These are phyloP conservation scores for Penicillium psychrosexuale DNA, from an alignment of 2,329 filamentous ascomycete genomes.

Conservation along the genomic window DNA sequence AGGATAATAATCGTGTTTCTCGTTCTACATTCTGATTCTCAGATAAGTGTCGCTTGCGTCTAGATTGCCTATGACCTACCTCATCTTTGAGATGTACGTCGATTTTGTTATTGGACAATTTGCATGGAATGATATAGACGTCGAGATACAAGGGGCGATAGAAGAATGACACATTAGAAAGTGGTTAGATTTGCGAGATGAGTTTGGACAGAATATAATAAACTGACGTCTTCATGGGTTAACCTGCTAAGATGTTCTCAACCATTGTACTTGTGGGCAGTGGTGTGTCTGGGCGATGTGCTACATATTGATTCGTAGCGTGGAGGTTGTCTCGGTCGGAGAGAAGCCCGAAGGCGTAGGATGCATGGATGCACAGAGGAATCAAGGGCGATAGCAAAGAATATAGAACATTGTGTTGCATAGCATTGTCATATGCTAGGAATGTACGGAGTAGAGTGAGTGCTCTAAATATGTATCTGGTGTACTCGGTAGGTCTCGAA, in stretches of 20 bases:
- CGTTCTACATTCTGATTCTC: not conserved
- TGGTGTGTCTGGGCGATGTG: not conserved
- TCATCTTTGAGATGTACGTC: not conserved
- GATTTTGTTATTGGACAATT: not conserved
- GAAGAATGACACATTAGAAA: not conserved
- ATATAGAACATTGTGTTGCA: not conserved
- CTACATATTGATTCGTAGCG: not conserved
- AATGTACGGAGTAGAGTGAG: too few relatives aligned
- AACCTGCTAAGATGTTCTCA: fast-evolving
- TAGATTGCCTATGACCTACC: not conserved
- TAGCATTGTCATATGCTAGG: not conserved
- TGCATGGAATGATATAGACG: not conserved
- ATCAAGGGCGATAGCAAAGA: not conserved
- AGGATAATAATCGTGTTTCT: not conserved
- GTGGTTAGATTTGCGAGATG: not conserved
- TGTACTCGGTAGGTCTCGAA: not conserved
- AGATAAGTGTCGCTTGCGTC: not conserved
- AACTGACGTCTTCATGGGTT: not conserved
- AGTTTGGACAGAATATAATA: not conserved
- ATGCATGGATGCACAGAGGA: too few relatives aligned
- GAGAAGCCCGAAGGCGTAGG: not conserved
- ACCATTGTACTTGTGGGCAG: not conserved
- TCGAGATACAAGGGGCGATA: not conserved
- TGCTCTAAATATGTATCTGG: not conserved
- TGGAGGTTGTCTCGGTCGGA: not conserved